Evolutionary conservation across 140 eudicot species (phyloP), one percentile per base, ranked within the genome.

Genomic region (Flaveria floridana): DNA sequence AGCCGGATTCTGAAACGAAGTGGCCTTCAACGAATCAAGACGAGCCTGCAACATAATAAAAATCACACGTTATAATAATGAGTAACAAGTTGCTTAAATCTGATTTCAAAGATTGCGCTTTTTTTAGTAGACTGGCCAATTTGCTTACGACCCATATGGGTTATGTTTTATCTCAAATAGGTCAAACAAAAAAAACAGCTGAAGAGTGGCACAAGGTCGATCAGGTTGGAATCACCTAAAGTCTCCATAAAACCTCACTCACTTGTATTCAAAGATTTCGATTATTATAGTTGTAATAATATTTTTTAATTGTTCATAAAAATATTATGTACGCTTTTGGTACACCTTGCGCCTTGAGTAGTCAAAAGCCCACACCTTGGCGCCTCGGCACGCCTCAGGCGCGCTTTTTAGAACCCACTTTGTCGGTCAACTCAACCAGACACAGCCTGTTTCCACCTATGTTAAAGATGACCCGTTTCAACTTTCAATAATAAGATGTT

Each of bases 31-130:
- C 21, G 91, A 74, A 47, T 77, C 89, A 48, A 79, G 85, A 47
- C 84, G 91, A 59, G 91, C 91, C 98, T 93, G 91, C 37, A 42
- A 30, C 15, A 74, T 15, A 53, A 64, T 23, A 58, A 58, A 30
- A 78, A 6, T 73, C 55, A 63, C 73, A n/a, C 5, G 1, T 11
- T 26, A 66, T 39, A 23, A 5, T 13, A 53, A 76, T 23, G 50
- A 59, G 71, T 61, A 46, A 6, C 62, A 46, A 10, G 50, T 55
- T 26, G 20, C 14, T 12, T 69, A 14, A 25, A 19, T 6, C 9
- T 52, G 41, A 34, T 52, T n/a, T 52, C 23, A 14, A 52, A 44
- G 14, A 44, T 52, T 52, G 58, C 1, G 23, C 8, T 52, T 52
- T 52, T 51, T 52, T 52, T 52, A 52, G 58, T n/a, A n/a, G 58